These are phyloP conservation scores for Pseudocercospora eumusae DNA, from an alignment of 2,329 filamentous ascomycete genomes.

Conservation along the genomic window DNA sequence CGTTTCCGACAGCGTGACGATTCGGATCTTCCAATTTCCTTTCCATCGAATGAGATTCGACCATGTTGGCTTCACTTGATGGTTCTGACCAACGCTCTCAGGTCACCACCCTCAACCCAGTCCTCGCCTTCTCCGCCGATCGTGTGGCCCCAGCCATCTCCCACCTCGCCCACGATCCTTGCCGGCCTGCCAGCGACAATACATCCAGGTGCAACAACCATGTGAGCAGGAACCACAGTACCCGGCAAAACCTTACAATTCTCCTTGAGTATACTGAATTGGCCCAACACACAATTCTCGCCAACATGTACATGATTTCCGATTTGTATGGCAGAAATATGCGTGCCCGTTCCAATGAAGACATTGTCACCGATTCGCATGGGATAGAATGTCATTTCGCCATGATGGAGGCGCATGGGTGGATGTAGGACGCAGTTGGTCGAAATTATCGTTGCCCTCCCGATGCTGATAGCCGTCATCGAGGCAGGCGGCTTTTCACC, in stretches of 20 bases:
- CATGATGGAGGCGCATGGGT: conserved; percentile 78
- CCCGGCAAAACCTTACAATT: conserved; percentile 85
- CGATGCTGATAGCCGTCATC: conserved; percentile 73
- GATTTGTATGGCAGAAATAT: conserved; percentile 81
- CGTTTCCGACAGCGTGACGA: background rate
- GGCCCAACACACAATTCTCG: conserved; percentile 71
- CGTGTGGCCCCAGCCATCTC: conserved; percentile 61
- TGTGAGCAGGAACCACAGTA: conserved; percentile 78
- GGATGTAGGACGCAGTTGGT: conserved; percentile 77
- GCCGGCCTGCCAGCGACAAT: conserved; percentile 85
- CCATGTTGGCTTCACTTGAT: conserved; percentile 40
- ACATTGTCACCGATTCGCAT: conserved; percentile 94
- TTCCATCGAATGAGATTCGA: background rate
- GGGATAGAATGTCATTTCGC: conserved; percentile 75
- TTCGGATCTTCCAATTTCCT: background rate
- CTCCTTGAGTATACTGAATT: conserved; percentile 91
- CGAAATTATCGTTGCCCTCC: conserved; percentile 69
- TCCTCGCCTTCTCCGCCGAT: conserved; percentile 48
- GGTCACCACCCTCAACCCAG: conserved; percentile 53
- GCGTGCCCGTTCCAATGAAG: conserved; percentile 68
- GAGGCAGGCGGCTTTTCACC: conserved; percentile 34
- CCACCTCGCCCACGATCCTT: conserved; percentile 76
- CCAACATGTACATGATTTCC: conserved; percentile 87
- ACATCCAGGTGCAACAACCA: conserved; percentile 90
- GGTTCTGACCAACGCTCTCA: conserved; percentile 51